Base-by-base conservation (phyloP, 106 monocot species). In the Dioscorea zingiberensis region DNA sequence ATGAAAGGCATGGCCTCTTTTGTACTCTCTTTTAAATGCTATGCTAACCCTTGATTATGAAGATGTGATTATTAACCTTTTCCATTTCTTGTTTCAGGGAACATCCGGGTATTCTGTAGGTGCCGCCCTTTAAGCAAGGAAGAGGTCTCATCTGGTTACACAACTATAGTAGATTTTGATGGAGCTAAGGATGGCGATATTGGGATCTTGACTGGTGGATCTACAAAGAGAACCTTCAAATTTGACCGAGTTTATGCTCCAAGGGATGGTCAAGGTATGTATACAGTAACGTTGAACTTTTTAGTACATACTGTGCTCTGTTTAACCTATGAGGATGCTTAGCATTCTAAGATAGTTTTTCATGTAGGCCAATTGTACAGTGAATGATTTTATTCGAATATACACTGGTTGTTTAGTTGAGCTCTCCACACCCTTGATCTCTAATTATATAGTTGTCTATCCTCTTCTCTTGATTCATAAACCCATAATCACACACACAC, bases 21-120 rank as follows among this genome's bases (percentile, higher is more conserved):
- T 62, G 14, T 13, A 24, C 45, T 45, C 32, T 69, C 48, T 47
- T 6, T 18, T 38, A 38, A 38, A 38, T 38, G 30, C 25, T 58
- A 8, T 22, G 19, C 32, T 55, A 25, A 19, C 5, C n/a, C 44
- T 32, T 48, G 17, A 23, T 59, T 0, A 38, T 38, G 4, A 38
- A 38, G 38, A 38, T 38, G 38, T 8, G 0, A 38, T 38, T 38
- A 38, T 38, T 6, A 46, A 30, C 32, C 5, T 25, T 71, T 18
- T 60, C 8, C 24, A 18, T 60, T 74, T 15, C 61, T 64, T 27
- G 58, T 85, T 47, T n/a, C 73, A 93, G 93, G 93, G 62, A 93
- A 93, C 72, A 93, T 93, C 48, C 85, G 93, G 67, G 88, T 93
- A 10, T 93, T 93, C 48, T 93, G 93, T 62, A 77, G 93, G n/a